Conservation (phyloP, 139 green algal genomes). For the Tetradesmus obliquus region DNA sequence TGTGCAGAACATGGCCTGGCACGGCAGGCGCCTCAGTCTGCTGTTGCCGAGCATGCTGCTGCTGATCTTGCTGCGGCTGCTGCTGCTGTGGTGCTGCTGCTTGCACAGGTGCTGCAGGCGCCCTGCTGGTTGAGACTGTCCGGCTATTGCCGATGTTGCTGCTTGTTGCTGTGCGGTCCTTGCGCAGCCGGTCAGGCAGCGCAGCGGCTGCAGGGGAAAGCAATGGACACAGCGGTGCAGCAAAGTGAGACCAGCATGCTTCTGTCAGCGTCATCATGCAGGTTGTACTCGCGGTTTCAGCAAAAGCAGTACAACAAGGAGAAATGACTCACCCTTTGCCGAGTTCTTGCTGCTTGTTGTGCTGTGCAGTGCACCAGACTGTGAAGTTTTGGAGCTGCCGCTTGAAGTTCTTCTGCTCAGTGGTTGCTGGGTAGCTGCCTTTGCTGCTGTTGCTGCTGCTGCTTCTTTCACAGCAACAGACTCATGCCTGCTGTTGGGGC, state of each 20-base stretch:
- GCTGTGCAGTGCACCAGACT: neutral
- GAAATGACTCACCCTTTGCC: neutral
- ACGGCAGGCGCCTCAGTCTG: neutral
- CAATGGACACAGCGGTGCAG: neutral
- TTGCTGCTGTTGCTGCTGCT: conserved; percentile 14
- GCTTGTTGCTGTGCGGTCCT: neutral
- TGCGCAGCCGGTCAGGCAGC: neutral
- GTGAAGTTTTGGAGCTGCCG: neutral
- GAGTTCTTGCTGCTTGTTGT: neutral
- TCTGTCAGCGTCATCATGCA: no score
- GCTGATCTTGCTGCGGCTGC: conserved; percentile 6
- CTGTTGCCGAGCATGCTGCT: conserved; percentile 21
- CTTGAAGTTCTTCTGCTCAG: neutral
- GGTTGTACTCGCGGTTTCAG: no score
- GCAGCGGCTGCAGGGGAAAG: neutral
- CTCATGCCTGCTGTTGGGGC: neutral
- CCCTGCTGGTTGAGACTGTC: neutral
- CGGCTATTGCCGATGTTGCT: neutral
- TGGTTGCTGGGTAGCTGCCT: neutral
- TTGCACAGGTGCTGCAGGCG: neutral
- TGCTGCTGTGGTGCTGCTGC: neutral
- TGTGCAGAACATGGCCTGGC: neutral
- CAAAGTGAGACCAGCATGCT: neutral
- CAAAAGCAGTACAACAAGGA: no score
- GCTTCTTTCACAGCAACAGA: neutral